Conservation (phyloP, 192 early-diverging fungal genomes). For the Ambispora gerdemannii region DNA sequence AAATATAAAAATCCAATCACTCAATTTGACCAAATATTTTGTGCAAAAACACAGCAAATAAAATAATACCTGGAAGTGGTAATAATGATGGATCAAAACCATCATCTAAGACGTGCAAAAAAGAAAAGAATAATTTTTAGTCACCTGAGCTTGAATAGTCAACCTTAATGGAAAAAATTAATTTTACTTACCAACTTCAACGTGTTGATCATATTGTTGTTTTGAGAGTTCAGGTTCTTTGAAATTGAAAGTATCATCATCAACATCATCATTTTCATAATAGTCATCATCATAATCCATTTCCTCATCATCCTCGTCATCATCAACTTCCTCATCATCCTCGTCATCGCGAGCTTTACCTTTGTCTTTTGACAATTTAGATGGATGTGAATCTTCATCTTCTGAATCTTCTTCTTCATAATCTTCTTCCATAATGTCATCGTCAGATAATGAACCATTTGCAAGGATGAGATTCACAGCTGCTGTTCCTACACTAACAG, state of each 20-base stretch:
- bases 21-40: neutral
- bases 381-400: neutral
- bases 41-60: neutral
- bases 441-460: constrained; percentile 5
- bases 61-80: constrained; percentile 29
- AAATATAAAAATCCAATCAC: neutral
- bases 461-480: neutral
- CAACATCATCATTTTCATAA: neutral
- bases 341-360: neutral
- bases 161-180: neutral
- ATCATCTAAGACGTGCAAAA: neutral
- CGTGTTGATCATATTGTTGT: neutral
- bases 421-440: constrained; percentile 5
- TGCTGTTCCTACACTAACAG: neutral
- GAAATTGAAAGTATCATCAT: constrained; percentile 22
- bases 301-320: constrained; percentile 19
- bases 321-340: constrained; percentile 1
- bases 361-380: neutral
- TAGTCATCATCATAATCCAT: constrained; percentile 9
- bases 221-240: neutral
- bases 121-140: neutral
- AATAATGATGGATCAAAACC: constrained; percentile 30
- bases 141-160: neutral
- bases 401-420: constrained; percentile 19
- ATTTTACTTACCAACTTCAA: neutral